Percentiles rank a stretch among this genome's conserved stretches.
These are phyloP conservation scores for Cutaneotrichosporon sp. DNA, from an alignment of 1,284 basidiomycete species.

Conservation along the genomic window DNA sequence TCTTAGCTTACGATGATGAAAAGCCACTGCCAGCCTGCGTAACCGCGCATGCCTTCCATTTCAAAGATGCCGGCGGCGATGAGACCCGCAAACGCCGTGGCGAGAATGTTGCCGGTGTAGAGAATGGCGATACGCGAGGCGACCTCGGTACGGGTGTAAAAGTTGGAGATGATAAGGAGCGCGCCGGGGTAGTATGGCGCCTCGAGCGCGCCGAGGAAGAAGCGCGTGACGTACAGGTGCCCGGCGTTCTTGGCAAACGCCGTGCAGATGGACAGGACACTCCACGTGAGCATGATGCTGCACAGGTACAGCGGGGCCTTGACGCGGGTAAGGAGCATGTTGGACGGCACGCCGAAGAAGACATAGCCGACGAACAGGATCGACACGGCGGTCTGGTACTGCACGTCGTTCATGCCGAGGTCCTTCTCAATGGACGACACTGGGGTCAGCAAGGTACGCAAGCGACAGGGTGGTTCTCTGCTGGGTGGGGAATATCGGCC, in stretches of 20 bases:
- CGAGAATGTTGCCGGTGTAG: conserved; percentile 30
- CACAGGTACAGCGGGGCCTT: conserved; percentile 35
- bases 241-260: conserved; percentile 28
- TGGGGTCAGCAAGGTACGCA: not conserved
- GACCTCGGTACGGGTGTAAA: conserved; percentile 44
- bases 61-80: conserved; percentile 21
- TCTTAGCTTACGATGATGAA: conserved; percentile 18
- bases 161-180: conserved; percentile 39
- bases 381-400: conserved; percentile 37
- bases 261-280: conserved; percentile 20
- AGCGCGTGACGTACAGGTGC: conserved; percentile 32
- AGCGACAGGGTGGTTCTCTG: not conserved
- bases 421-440: conserved; percentile 22
- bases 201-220: conserved; percentile 41
- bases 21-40: conserved; percentile 26
- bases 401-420: conserved; percentile 27
- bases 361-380: conserved; percentile 46
- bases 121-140: conserved; percentile 38
- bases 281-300: conserved; percentile 31
- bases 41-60: conserved; percentile 15
- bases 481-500: too few species aligned
- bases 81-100: conserved; percentile 22
- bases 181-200: conserved; percentile 38
- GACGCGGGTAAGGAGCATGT: conserved; percentile 36
- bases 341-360: conserved; percentile 38